A percentile compares a stretch with the other conserved stretches of the same genome.
These are phyloP conservation scores for Fragilaria radians DNA, from an alignment of 108 stramenopile species.

Conservation along the genomic window DNA sequence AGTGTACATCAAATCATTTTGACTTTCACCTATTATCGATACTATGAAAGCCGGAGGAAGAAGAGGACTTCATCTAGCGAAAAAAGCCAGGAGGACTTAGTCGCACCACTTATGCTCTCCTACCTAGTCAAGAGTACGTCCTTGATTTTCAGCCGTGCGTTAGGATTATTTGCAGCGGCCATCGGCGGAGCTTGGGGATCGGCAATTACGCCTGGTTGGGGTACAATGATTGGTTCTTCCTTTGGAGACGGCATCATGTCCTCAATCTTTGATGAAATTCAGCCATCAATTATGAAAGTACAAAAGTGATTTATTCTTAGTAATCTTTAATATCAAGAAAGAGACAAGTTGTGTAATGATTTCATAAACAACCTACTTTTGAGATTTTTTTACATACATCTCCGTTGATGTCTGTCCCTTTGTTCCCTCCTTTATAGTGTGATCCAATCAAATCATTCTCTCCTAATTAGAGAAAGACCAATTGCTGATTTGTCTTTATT, in stretches of 20 bases:
- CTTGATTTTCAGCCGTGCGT: constrained; percentile 21
- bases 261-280: constrained; percentile 10
- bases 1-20: constrained; percentile 46
- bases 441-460: too few species aligned
- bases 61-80: neutral
- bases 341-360: too few species aligned
- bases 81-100: constrained; percentile 3
- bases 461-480: too few species aligned
- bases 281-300: too few species aligned
- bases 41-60: constrained; percentile 5
- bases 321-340: too few species aligned
- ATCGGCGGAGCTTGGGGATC: constrained; percentile 40
- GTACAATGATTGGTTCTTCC: constrained; percentile 27
- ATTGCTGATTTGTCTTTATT: too few species aligned
- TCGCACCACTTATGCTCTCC: constrained; percentile 16
- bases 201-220: constrained; percentile 39
- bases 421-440: too few species aligned
- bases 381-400: too few species aligned
- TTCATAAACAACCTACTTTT: too few species aligned
- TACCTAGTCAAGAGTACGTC: constrained; percentile 23
- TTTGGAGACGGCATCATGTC: constrained; percentile 28
- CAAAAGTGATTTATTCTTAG: too few species aligned
- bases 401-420: too few species aligned
- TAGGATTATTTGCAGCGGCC: constrained; percentile 24
- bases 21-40: constrained; percentile 44